A percentile compares a stretch with the other conserved stretches of the same genome.
Evolutionary conservation across 495 filamentous ascomycete genomes (phyloP).

Genomic region (Pseudevernia furfuracea): DNA sequence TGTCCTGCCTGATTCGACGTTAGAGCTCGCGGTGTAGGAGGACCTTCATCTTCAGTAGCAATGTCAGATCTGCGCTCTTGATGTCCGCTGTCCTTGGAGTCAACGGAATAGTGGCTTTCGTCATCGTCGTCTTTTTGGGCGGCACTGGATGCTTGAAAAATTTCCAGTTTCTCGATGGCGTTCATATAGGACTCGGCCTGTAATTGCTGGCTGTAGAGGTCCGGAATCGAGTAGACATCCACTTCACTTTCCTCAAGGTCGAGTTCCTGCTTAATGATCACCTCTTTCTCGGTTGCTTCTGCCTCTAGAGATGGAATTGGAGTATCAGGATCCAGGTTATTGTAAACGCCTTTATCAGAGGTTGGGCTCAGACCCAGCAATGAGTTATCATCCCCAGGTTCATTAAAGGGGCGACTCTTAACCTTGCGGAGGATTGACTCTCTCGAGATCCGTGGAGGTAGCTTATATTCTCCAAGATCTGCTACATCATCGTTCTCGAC

Average conservation of each 20-base stretch:
- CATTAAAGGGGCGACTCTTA: slow-evolving; percentile 44
- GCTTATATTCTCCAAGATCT: slow-evolving; percentile 52
- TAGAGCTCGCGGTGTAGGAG: slow-evolving; percentile 31
- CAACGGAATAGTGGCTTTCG: slow-evolving; percentile 45
- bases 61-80: slow-evolving; percentile 25
- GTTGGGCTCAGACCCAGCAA: slow-evolving; percentile 49
- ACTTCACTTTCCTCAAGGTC: slow-evolving; percentile 49
- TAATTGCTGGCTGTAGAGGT: slow-evolving; percentile 36
- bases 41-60: slow-evolving; percentile 27
- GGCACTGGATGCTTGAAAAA: slow-evolving; percentile 37
- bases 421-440: slow-evolving; percentile 89
- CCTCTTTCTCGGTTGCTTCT: slow-evolving; percentile 46
- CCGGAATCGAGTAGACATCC: slow-evolving; percentile 70
- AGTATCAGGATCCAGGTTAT: slow-evolving; percentile 68
- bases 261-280: slow-evolving; percentile 60
- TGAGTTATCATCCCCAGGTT: slow-evolving; percentile 54
- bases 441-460: slow-evolving; percentile 75
- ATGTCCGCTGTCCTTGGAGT: slow-evolving; percentile 26
- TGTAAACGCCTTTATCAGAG: slow-evolving; percentile 40
- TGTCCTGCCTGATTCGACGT: slow-evolving; percentile 9
- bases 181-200: slow-evolving; percentile 40
- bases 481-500: slow-evolving; percentile 44
- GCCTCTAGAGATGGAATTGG: slow-evolving; percentile 69
- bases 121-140: slow-evolving; percentile 39
- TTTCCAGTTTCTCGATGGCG: slow-evolving; percentile 42